Evolutionary conservation across 768 basidiomycete species (phyloP).

Genomic region (Collybiopsis luxurians): DNA sequence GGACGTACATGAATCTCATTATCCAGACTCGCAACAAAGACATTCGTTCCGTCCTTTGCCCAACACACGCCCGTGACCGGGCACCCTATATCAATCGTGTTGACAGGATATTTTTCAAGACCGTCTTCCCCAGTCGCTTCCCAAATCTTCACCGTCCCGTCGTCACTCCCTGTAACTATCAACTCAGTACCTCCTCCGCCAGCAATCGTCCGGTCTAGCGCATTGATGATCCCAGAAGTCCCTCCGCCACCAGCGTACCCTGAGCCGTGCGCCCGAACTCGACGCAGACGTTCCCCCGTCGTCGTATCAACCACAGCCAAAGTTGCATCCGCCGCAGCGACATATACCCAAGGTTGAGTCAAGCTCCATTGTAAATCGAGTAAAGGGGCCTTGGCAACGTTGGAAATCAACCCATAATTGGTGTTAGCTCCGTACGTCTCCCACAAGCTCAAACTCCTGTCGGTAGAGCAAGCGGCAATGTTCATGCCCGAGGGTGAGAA

Average conservation of each 20-base stretch:
- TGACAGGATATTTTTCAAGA: constrained; percentile 61
- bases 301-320: constrained; percentile 75
- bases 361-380: constrained; percentile 92
- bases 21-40: constrained; percentile 92
- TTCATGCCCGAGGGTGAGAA: constrained; percentile 95
- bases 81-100: constrained; percentile 80
- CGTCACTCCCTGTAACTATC: constrained; percentile 85
- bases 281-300: constrained; percentile 77
- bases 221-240: constrained; percentile 79
- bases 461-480: constrained; percentile 89
- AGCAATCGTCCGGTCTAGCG: constrained; percentile 82
- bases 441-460: constrained; percentile 93
- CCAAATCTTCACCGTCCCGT: constrained; percentile 91
- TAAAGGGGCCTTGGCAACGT: constrained; percentile 86
- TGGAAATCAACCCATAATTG: constrained; percentile 86
- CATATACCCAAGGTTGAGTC: constrained; percentile 68
- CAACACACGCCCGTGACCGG: constrained; percentile 92
- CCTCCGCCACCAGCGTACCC: too few species aligned
- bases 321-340: constrained; percentile 88
- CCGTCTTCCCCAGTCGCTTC: constrained; percentile 75
- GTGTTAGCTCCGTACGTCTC: constrained; percentile 88
- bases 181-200: constrained; percentile 84
- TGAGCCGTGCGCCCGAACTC: constrained; percentile 72
- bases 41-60: constrained; percentile 85
- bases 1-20: constrained; percentile 90